Conservation (phyloP, 164 flowering plant species). For the Saururus chinensis region DNA sequence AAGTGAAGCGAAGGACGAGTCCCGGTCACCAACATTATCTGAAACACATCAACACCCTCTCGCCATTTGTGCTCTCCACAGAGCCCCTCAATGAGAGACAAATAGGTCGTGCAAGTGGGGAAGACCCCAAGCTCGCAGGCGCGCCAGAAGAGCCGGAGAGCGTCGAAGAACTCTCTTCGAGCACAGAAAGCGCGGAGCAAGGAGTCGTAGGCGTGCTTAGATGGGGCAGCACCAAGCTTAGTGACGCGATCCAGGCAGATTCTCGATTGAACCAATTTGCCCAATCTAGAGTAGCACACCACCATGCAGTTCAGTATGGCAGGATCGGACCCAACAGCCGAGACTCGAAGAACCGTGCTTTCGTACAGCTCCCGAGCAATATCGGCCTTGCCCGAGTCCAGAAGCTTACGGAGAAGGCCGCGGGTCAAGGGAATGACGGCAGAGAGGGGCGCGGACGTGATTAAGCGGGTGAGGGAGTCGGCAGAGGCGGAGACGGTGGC, state of each 20-base stretch:
- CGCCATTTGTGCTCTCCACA: constrained; percentile 29
- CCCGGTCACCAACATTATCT: constrained; percentile 21
- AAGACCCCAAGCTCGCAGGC: constrained; percentile 12
- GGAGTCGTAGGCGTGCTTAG: constrained; percentile 19
- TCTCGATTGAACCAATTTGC: constrained; percentile 35
- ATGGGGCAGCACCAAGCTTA: constrained; percentile 11
- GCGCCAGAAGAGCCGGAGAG: constrained; percentile 22
- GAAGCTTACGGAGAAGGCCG: background rate
- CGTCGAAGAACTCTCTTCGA: constrained; percentile 24
- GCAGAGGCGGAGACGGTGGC: background rate
- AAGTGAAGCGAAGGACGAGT: constrained; percentile 22
- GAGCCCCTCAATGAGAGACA: constrained; percentile 29
- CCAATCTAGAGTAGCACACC: constrained; percentile 34
- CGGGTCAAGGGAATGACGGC: background rate
- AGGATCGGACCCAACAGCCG: constrained; percentile 6
- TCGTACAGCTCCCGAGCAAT: background rate
- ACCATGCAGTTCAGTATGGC: constrained; percentile 36
- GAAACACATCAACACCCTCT: constrained; percentile 36
- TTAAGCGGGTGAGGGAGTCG: background rate
- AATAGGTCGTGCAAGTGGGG: constrained; percentile 19
- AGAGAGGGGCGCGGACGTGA: background rate
- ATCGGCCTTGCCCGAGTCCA: background rate
- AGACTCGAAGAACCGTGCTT: background rate
- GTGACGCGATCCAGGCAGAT: constrained; percentile 23
- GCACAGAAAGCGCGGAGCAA: constrained; percentile 24